A percentile compares a stretch with the other conserved stretches of the same genome.
phyloP scores from a whole-genome alignment of 2,329 filamentous ascomycete genomes.

The Ophiostoma pallidulum region DNA sequence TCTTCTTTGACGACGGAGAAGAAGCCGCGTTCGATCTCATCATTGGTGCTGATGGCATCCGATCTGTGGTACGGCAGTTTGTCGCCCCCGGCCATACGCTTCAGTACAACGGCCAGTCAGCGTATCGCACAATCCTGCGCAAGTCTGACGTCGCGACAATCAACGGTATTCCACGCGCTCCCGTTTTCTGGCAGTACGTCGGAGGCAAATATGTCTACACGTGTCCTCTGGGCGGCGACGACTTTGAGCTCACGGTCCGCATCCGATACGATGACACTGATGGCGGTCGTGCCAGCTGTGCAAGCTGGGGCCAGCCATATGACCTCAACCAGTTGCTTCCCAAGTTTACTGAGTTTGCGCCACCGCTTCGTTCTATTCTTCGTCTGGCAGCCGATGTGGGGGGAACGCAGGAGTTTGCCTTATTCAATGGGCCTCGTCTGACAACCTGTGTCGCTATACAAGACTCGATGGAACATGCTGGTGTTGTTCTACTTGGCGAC shows the following conservation, averaged over 20 bases:
- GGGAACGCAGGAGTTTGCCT: constrained; percentile 20
- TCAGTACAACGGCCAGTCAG: constrained; percentile 31
- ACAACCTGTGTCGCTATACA: constrained; percentile 18
- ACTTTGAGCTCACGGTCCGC: constrained; percentile 27
- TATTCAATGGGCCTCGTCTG: constrained; percentile 24
- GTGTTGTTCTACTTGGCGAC: constrained; percentile 38
- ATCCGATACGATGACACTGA: constrained; percentile 18
- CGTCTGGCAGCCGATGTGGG: constrained; percentile 20
- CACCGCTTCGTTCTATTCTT: constrained; percentile 23
- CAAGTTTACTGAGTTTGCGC: constrained; percentile 23
- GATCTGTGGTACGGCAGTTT: constrained; percentile 28
- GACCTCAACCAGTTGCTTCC: constrained; percentile 17
- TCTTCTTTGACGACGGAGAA: constrained; percentile 37
- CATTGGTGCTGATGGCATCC: constrained; percentile 44
- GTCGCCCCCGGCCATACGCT: constrained; percentile 34
- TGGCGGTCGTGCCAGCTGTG: constrained; percentile 18
- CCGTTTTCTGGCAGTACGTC: constrained; percentile 26
- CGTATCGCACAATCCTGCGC: constrained; percentile 25
- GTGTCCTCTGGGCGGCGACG: constrained; percentile 25
- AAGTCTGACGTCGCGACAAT: constrained; percentile 20
- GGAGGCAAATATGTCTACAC: constrained; percentile 25
- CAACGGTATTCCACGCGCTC: constrained; percentile 22
- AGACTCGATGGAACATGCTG: constrained; percentile 15
- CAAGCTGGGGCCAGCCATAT: constrained; percentile 24
- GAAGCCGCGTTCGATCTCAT: constrained; percentile 34